phyloP scores from a whole-genome alignment of 345 rosid genomes.

The Syzygium aromaticum region DNA sequence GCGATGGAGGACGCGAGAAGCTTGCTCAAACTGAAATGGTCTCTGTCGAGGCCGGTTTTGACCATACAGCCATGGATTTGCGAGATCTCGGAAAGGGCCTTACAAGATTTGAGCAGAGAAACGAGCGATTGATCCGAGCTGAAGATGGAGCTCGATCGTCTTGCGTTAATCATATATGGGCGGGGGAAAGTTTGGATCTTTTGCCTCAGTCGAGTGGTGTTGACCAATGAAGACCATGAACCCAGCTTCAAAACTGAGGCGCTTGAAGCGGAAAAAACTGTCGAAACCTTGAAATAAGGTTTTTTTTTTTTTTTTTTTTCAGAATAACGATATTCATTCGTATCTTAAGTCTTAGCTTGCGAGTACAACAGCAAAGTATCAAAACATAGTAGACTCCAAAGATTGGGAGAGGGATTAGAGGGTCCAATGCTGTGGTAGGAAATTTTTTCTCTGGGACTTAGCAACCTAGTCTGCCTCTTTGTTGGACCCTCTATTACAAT shows the following conservation, averaged over 20 bases:
- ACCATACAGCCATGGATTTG: slow-evolving; percentile 48
- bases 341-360: too few species aligned
- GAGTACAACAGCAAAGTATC: too few species aligned
- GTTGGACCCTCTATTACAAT: too few species aligned
- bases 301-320: too few species aligned
- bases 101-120: slow-evolving; percentile 27
- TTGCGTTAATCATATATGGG: background rate
- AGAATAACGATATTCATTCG: too few species aligned
- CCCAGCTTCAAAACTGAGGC: background rate
- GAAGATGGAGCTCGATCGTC: background rate
- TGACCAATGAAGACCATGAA: background rate
- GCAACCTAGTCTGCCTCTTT: too few species aligned
- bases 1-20: slow-evolving; percentile 45
- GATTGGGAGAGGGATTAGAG: too few species aligned
- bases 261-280: background rate
- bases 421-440: too few species aligned
- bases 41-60: slow-evolving; percentile 41
- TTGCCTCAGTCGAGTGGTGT: background rate
- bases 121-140: slow-evolving; percentile 10
- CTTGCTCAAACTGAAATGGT: slow-evolving; percentile 48
- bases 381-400: too few species aligned
- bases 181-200: background rate
- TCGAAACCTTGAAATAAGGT: too few species aligned
- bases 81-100: slow-evolving; percentile 21
- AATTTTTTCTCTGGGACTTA: too few species aligned